Conservation (phyloP, 805 yeast genomes). For the Wickerhamiella vanderwaltii region DNA sequence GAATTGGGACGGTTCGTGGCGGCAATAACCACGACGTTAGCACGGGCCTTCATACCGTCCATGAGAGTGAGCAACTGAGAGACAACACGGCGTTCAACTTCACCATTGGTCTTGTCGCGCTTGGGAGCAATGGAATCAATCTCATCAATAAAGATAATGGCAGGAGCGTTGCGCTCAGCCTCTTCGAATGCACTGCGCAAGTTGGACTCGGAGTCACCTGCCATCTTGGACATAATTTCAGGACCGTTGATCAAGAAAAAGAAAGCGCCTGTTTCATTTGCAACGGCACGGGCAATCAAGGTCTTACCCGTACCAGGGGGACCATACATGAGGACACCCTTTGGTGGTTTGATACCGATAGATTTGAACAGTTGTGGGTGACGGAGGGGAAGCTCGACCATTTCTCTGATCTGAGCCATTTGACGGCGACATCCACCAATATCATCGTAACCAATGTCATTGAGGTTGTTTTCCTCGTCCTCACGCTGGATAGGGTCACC, state of each 20-base stretch:
- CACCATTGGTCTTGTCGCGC: conserved; percentile 99
- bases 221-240: conserved; percentile 99
- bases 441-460: conserved; percentile 97
- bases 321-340: conserved; percentile 87
- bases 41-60: conserved; percentile 99
- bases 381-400: conserved; percentile 94
- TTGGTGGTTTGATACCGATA: conserved; percentile 97
- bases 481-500: conserved; percentile 98
- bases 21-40: conserved; percentile 95
- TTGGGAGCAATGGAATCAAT: conserved; percentile 98
- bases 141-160: conserved; percentile 96
- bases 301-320: conserved; percentile 99
- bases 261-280: conserved; percentile 98
- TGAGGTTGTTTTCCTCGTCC: conserved; percentile 92
- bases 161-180: conserved; percentile 97
- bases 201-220: conserved; percentile 97
- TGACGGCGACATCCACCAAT: conserved; percentile 99
- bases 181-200: conserved; percentile 97
- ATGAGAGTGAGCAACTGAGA: conserved; percentile 92
- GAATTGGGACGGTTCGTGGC: conserved; percentile 88
- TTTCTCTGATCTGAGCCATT: conserved; percentile 98
- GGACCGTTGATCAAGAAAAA: conserved; percentile 98
- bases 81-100: conserved; percentile 98
- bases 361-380: conserved; percentile 97
- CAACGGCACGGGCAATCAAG: conserved; percentile 98